Evolutionary conservation across 1,139 yeast species (phyloP).

Genomic region (Kurtzmaniella quercitrusa): DNA sequence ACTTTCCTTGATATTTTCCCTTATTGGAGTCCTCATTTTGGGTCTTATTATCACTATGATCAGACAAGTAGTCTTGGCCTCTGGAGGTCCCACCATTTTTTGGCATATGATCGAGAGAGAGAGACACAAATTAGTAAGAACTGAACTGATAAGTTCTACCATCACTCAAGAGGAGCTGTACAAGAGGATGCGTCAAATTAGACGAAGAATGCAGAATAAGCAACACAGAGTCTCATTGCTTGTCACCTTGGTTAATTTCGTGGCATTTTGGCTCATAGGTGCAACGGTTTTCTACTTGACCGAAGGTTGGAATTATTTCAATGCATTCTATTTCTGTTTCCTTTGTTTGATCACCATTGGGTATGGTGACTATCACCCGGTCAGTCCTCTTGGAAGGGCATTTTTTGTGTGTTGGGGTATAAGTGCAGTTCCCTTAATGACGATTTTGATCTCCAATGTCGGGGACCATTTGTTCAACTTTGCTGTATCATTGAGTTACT

Average conservation of each 20-base stretch:
- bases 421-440: slow-evolving; percentile 82
- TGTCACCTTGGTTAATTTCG: slow-evolving; percentile 42
- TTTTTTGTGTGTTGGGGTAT: slow-evolving; percentile 78
- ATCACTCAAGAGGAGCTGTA: slow-evolving; percentile 28
- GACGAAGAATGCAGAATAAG: slow-evolving; percentile 29
- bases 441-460: slow-evolving; percentile 67
- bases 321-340: slow-evolving; percentile 68
- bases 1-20: slow-evolving; percentile 55
- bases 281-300: slow-evolving; percentile 54
- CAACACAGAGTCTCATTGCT: slow-evolving; percentile 32
- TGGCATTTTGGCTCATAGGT: slow-evolving; percentile 66
- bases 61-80: slow-evolving; percentile 55
- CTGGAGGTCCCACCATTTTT: slow-evolving; percentile 57
- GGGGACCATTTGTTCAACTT: slow-evolving; percentile 56
- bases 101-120: slow-evolving; percentile 56
- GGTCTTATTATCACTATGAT: slow-evolving; percentile 73
- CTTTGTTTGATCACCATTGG: slow-evolving; percentile 78
- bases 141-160: slow-evolving; percentile 12
- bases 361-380: slow-evolving; percentile 73
- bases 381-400: slow-evolving; percentile 58
- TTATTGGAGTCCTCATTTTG: slow-evolving; percentile 64
- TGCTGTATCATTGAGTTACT: slow-evolving; percentile 16
- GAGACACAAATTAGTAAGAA: slow-evolving; percentile 17
- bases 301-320: slow-evolving; percentile 69
- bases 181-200: slow-evolving; percentile 47